A percentile compares a stretch with the other conserved stretches of the same genome.
phyloP scores from a whole-genome alignment of 495 filamentous ascomycete species.

The Neurospora sp. region DNA sequence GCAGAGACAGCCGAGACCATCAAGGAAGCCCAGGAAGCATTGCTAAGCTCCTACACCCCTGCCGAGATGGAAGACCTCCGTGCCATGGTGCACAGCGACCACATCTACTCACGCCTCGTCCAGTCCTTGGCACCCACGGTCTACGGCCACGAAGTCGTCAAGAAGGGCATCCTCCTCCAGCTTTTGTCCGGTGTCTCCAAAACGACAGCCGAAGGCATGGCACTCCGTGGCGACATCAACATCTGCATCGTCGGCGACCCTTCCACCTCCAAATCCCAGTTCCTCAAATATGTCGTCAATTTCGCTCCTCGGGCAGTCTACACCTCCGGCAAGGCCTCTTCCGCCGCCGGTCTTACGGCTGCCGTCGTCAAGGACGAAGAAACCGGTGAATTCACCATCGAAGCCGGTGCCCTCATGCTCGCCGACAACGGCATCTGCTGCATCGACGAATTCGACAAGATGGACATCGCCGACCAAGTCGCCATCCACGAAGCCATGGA shows the following conservation, averaged over 20 bases:
- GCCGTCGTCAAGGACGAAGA: conserved; percentile 97
- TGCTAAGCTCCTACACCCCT: conserved; percentile 70
- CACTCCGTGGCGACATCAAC: conserved; percentile 92
- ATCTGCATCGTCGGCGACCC: conserved; percentile 98
- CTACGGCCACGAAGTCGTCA: conserved; percentile 93
- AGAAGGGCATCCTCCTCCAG: conserved; percentile 91
- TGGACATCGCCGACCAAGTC: conserved; percentile 96
- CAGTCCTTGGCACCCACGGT: conserved; percentile 96
- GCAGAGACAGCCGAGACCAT: conserved; percentile 57
- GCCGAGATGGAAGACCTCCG: conserved; percentile 86
- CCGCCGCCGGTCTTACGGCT: conserved; percentile 92
- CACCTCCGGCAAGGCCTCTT: conserved; percentile 95
- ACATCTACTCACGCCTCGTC: conserved; percentile 88
- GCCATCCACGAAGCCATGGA: conserved; percentile 99
- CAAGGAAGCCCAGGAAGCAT: conserved; percentile 79
- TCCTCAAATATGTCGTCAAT: conserved; percentile 95
- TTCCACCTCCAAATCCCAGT: conserved; percentile 96
- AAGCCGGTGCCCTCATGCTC: conserved; percentile 96
- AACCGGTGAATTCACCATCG: conserved; percentile 97
- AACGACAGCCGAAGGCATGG: conserved; percentile 81
- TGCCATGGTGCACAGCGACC: conserved; percentile 85
- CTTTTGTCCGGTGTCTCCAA: conserved; percentile 90
- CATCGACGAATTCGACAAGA: conserved; percentile 99
- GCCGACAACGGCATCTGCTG: conserved; percentile 95
- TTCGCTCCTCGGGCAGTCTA: conserved; percentile 95